phyloP scores from a whole-genome alignment of 495 filamentous ascomycete genomes.

The Aspergillus indologenus region DNA sequence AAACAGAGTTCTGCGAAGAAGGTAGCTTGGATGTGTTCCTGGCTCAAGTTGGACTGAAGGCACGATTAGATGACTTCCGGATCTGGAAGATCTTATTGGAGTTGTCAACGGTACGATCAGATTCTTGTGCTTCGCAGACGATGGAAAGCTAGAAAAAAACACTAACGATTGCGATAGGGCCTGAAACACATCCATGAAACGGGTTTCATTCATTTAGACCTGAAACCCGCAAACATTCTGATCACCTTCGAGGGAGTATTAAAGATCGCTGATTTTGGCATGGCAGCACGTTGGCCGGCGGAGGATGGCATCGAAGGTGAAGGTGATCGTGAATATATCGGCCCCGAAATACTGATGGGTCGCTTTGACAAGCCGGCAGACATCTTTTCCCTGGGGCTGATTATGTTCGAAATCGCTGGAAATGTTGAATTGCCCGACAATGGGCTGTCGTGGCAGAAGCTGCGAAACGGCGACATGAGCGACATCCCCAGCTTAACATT shows the following conservation, averaged over 20 bases:
- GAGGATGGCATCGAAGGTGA: constrained; percentile 77
- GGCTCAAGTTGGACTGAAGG: constrained; percentile 69
- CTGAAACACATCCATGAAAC: constrained; percentile 82
- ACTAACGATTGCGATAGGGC: constrained; percentile 58
- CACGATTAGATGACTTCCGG: constrained; percentile 89
- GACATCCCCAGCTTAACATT: constrained; percentile 80
- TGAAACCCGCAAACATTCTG: constrained; percentile 93
- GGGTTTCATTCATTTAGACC: constrained; percentile 87
- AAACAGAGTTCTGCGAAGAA: constrained; percentile 93
- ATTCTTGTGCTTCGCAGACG: background rate
- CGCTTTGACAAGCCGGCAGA: constrained; percentile 87
- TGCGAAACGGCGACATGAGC: constrained; percentile 82
- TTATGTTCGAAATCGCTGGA: constrained; percentile 88
- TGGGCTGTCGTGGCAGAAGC: constrained; percentile 80
- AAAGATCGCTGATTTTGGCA: constrained; percentile 95
- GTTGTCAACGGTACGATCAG: constrained; percentile 58
- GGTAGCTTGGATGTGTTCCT: constrained; percentile 86
- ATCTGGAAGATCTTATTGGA: constrained; percentile 98
- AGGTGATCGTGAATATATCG: constrained; percentile 94
- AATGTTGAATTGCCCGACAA: constrained; percentile 92
- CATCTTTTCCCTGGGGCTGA: constrained; percentile 88
- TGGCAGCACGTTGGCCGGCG: constrained; percentile 79
- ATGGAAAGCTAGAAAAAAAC: constrained; percentile 1
- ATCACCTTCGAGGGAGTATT: constrained; percentile 86
- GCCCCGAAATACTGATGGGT: constrained; percentile 81